Evolutionary conservation across 2,329 filamentous ascomycete genomes (phyloP), one percentile per base, ranked within the genome.

Genomic region (Ophiostoma populinum): DNA sequence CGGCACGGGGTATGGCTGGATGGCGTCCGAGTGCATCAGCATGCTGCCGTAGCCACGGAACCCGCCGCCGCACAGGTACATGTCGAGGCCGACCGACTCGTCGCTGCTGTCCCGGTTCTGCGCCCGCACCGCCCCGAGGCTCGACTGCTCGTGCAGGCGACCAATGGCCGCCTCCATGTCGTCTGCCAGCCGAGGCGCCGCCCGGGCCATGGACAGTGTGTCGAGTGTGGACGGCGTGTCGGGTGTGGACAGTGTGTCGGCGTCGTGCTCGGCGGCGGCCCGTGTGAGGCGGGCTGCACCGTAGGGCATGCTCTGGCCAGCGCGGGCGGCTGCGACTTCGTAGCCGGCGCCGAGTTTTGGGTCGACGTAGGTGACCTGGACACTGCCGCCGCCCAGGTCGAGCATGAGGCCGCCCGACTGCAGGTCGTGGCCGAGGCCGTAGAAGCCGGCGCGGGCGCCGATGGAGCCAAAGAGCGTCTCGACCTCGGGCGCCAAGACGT

Each of bases 1-100:
- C 0, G 82, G 71, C 18, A 93, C 79, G 0, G 86, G 86, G 51
- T 92, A 94, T 0, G 82, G 82, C 36, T 67, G 61, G 28, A 82
- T 67, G 6, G 61, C 55, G 47, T 87, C 80, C 44, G 70, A 67
- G 50, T 79, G 75, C 78, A 92, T 86, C 35, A 93, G 63, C 49
- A 92, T 74, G 53, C 82, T 92, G 6, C 85, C 86, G 63, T 92
- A 93, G 12, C 86, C 86, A 24, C 86, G 65, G 50, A 93, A 92
- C 0, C 86, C 86, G 17, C 86, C 86, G 28, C 86, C 86, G 42
- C 80, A 92, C 38, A 94, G 72, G 51, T 86, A 93, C 7, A 93
- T 61, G 22, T 78, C 71, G 38, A 85, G 62, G 5, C 67, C 24
- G 1, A 16, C 18, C 4, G 67, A 2, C 59, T 40, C 9, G 32